Percentiles rank a stretch among this genome's conserved stretches.
These are phyloP conservation scores for Neonectria neomacrospora DNA, from an alignment of 2,329 filamentous ascomycete species.

Conservation along the genomic window DNA sequence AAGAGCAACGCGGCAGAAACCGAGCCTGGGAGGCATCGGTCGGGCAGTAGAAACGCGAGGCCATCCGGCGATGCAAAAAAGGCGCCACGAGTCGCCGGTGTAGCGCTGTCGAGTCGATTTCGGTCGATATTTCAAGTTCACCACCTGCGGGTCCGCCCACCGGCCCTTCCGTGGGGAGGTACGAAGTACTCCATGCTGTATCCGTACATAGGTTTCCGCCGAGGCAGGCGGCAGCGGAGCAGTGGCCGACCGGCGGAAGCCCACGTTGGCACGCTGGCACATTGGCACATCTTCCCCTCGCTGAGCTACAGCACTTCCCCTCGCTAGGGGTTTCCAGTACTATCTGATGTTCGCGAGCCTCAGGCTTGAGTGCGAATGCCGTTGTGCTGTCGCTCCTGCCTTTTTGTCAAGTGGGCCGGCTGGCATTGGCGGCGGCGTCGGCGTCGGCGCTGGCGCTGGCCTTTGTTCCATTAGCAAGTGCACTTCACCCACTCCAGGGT, in stretches of 20 bases:
- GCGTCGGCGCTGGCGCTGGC: slow-evolving; percentile 10
- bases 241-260: slow-evolving; percentile 1
- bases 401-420: slow-evolving; percentile 23
- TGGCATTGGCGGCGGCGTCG: slow-evolving; percentile 24
- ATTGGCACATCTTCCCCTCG: not conserved
- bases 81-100: not conserved
- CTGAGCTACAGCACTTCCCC: not conserved
- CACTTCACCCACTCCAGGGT: slow-evolving; percentile 36
- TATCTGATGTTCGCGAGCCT: not conserved
- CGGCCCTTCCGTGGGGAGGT: slow-evolving; percentile 35
- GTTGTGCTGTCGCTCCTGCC: slow-evolving; percentile 18
- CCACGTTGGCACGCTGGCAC: slow-evolving; percentile 11
- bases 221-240: slow-evolving; percentile 8
- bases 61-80: not conserved
- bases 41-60: not conserved
- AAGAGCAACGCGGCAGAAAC: slow-evolving; percentile 26
- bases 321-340: not conserved
- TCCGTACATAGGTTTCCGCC: slow-evolving; percentile 18
- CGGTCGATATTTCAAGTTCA: slow-evolving; percentile 24
- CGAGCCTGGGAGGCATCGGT: slow-evolving; percentile 2
- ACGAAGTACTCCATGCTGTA: slow-evolving; percentile 32
- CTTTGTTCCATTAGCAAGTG: slow-evolving; percentile 9
- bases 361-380: not conserved
- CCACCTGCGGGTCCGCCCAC: slow-evolving; percentile 41
- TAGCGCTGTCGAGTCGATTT: not conserved